These are phyloP conservation scores for Auxenochlorella protothecoides DNA, from an alignment of 139 green algal species.

Conservation along the genomic window DNA sequence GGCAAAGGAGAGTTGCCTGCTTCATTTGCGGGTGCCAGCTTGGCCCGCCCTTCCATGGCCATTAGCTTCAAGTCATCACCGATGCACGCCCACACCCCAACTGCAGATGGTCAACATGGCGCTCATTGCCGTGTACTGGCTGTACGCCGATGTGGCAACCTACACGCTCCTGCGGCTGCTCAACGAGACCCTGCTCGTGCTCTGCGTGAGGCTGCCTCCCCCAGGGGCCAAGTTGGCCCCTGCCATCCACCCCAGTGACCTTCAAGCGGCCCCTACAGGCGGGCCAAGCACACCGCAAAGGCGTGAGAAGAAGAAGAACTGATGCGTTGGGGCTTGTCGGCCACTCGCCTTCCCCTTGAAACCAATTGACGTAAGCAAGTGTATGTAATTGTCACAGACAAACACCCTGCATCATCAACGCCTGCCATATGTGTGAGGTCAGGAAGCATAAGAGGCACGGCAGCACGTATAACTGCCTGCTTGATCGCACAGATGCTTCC, in stretches of 20 bases:
- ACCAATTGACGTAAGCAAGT: too few species aligned
- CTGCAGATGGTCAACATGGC: background rate
- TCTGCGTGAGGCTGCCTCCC: background rate
- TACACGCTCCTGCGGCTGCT: background rate
- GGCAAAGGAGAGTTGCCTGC: background rate
- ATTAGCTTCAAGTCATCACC: background rate
- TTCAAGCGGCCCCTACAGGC: too few species aligned
- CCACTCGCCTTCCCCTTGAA: too few species aligned
- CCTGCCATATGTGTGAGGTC: too few species aligned
- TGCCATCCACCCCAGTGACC: background rate
- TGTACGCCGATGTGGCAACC: background rate
- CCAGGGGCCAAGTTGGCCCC: background rate
- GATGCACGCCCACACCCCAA: too few species aligned
- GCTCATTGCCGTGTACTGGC: background rate
- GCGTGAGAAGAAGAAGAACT: background rate
- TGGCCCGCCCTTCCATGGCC: background rate
- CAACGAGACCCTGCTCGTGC: background rate
- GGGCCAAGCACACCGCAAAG: background rate
- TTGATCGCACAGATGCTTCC: too few species aligned
- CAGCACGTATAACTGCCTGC: too few species aligned
- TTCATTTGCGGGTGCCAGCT: background rate
- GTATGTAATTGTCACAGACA: too few species aligned
- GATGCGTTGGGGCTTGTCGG: background rate
- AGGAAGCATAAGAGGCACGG: too few species aligned
- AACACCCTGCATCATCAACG: too few species aligned